Evolutionary conservation across 257 asterid genomes (phyloP).

Genomic region (Ligustrum vulgare): DNA sequence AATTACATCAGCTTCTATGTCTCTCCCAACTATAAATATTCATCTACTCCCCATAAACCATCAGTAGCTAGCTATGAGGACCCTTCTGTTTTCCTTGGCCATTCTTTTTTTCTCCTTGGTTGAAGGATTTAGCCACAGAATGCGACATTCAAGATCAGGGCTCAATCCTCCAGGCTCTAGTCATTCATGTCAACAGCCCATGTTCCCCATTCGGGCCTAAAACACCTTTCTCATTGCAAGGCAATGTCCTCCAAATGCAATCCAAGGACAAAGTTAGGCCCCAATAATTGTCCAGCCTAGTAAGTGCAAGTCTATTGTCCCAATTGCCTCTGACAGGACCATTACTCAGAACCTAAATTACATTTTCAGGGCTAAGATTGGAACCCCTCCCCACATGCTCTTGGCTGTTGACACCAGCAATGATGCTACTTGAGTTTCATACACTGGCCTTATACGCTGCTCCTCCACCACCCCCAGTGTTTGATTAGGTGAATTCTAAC

Average conservation of each 20-base stretch:
- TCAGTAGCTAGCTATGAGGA: constrained; percentile 11
- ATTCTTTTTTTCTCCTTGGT: constrained; percentile 25
- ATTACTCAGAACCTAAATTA: constrained; percentile 71
- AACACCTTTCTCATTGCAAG: constrained; percentile 55
- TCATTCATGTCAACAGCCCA: constrained; percentile 63
- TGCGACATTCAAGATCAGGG: constrained; percentile 37
- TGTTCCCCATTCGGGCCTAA: constrained; percentile 59
- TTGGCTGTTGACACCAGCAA: constrained; percentile 81
- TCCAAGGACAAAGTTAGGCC: constrained; percentile 57
- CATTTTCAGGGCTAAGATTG: constrained; percentile 58
- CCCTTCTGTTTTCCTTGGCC: constrained; percentile 29
- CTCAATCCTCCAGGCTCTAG: constrained; percentile 60
- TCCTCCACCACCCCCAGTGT: constrained; percentile 26
- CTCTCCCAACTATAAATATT: not conserved
- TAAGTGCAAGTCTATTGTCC: constrained; percentile 62
- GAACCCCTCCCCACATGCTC: constrained; percentile 74
- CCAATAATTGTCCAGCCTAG: constrained; percentile 60
- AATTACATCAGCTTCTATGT: not conserved
- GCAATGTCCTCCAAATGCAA: constrained; percentile 67
- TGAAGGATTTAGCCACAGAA: constrained; percentile 30
- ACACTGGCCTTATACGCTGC: constrained; percentile 70
- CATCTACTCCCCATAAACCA: not conserved
- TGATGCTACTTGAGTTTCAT: constrained; percentile 81
- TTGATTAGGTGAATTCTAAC: constrained; percentile 52
- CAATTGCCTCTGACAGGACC: constrained; percentile 70